Conservation (phyloP, 257 asterid species). For the Salvia miltiorrhiza region DNA sequence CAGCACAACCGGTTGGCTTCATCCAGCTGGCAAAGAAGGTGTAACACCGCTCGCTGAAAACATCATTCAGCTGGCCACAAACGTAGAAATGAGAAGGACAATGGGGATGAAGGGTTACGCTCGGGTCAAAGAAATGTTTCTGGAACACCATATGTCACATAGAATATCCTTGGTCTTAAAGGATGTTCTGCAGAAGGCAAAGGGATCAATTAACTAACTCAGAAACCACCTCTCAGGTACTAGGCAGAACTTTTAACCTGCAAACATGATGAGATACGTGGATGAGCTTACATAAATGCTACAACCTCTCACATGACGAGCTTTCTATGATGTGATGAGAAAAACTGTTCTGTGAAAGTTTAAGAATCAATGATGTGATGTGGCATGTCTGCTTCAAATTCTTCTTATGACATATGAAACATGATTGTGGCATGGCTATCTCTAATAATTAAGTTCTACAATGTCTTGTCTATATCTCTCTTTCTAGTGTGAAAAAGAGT, state of each 20-base stretch:
- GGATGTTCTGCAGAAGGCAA: slow-evolving; percentile 47
- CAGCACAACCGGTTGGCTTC: slow-evolving; percentile 82
- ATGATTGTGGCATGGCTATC: background rate
- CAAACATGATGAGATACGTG: background rate
- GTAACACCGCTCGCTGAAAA: slow-evolving; percentile 70
- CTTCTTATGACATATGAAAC: background rate
- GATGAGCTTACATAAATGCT: background rate
- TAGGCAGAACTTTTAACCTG: background rate
- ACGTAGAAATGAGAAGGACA: slow-evolving; percentile 50
- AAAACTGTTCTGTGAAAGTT: background rate
- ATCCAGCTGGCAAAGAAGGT: slow-evolving; percentile 94
- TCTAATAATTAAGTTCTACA: background rate
- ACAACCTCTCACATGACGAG: background rate
- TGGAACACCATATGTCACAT: slow-evolving; percentile 81
- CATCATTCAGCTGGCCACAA: slow-evolving; percentile 58
- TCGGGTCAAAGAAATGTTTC: slow-evolving; percentile 66
- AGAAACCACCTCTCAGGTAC: slow-evolving; percentile 9
- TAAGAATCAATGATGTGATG: background rate
- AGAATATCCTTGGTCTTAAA: slow-evolving; percentile 70
- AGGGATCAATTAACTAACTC: slow-evolving; percentile 15
- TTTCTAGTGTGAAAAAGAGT: background rate
- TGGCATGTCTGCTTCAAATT: background rate
- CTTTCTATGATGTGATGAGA: no score
- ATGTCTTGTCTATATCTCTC: background rate
- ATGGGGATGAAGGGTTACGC: slow-evolving; percentile 75